Percentiles rank a stretch among this genome's conserved stretches.
Evolutionary conservation across 2,329 filamentous ascomycete species (phyloP).

Genomic region (Cladosporium velox): DNA sequence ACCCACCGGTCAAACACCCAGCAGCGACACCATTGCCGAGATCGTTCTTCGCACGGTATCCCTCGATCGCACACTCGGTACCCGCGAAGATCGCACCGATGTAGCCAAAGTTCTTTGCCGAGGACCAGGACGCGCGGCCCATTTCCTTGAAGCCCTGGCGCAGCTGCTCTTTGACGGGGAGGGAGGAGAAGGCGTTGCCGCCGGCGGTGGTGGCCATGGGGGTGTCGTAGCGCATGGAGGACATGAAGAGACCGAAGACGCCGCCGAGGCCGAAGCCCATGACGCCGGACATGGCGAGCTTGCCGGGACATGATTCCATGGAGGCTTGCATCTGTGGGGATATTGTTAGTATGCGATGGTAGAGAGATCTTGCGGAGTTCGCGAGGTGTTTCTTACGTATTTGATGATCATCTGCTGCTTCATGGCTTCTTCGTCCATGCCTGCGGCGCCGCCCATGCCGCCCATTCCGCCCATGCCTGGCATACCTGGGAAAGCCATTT

Average conservation of each 20-base stretch:
- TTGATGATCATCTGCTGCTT: slow-evolving; percentile 53
- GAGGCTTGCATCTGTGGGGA: slow-evolving; percentile 68
- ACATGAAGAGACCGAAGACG: slow-evolving; percentile 97
- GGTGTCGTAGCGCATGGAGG: slow-evolving; percentile 97
- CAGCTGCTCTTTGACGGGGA: slow-evolving; percentile 83
- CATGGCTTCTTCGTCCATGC: slow-evolving; percentile 35
- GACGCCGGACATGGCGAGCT: slow-evolving; percentile 83
- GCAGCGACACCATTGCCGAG: slow-evolving; percentile 82
- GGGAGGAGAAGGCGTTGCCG: slow-evolving; percentile 58
- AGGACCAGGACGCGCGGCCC: slow-evolving; percentile 78
- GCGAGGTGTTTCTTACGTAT: slow-evolving; percentile 33
- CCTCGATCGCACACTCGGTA: slow-evolving; percentile 95
- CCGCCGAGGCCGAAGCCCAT: slow-evolving; percentile 95
- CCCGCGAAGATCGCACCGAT: slow-evolving; percentile 89
- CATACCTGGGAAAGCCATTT: slow-evolving; percentile 32
- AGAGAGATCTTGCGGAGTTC: background rate
- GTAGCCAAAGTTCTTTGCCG: slow-evolving; percentile 91
- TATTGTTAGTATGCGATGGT: background rate
- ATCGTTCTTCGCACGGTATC: slow-evolving; percentile 90
- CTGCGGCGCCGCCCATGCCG: slow-evolving; percentile 23
- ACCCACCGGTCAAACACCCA: slow-evolving; percentile 88
- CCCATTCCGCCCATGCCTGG: slow-evolving; percentile 26
- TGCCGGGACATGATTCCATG: slow-evolving; percentile 91
- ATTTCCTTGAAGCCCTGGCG: slow-evolving; percentile 89
- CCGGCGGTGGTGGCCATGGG: slow-evolving; percentile 63